Evolutionary conservation across 768 basidiomycete genomes (phyloP), one percentile per base, ranked within the genome.

Genomic region (Podaxis mareebaensis): DNA sequence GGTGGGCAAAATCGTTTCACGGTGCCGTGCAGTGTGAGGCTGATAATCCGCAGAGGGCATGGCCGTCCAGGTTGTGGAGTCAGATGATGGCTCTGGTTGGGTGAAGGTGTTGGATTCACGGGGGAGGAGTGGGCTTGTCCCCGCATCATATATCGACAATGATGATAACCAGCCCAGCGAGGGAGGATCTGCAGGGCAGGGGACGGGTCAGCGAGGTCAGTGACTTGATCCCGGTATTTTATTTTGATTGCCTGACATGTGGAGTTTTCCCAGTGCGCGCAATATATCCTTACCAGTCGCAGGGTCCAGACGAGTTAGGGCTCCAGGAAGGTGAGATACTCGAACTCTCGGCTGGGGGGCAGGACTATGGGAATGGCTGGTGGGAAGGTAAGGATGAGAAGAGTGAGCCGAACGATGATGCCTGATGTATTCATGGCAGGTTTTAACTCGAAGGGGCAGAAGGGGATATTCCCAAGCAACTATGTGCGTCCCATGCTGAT

Each of bases 81-180:
- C 87, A 64, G 92, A 95, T 64, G 93, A 93, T 67, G 92, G 91
- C 11, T 92, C 91, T 15, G 92, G 92, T 2, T 94, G 92, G 93
- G 84, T 90, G 11, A 94, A 94, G 71, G 90, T 93, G 8, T 72
- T 75, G 24, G 82, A 90, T 69, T 69, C 75, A 42, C 72, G 73
- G n/a, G 85, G 86, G 64, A 79, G 80, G 60, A 83, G 83, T 67
- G 92, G 92, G 8, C 83, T 94, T 44, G 87, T 93, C 11, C 93
- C 93, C n/a, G 90, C 90, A n/a, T 86, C 91, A 24, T 94, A 94
- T 78, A 72, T 93, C 57, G 80, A 84, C 66, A 65, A 75, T 24
- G 72, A 73, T 53, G 75, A 76, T 54, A 73, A 70, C 59, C 70
- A 72, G 26, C 64, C 67, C 39, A 40, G 69, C 59, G 68, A 65